Evolutionary conservation across 345 rosid genomes (phyloP).

Genomic region (Trapa incisa): DNA sequence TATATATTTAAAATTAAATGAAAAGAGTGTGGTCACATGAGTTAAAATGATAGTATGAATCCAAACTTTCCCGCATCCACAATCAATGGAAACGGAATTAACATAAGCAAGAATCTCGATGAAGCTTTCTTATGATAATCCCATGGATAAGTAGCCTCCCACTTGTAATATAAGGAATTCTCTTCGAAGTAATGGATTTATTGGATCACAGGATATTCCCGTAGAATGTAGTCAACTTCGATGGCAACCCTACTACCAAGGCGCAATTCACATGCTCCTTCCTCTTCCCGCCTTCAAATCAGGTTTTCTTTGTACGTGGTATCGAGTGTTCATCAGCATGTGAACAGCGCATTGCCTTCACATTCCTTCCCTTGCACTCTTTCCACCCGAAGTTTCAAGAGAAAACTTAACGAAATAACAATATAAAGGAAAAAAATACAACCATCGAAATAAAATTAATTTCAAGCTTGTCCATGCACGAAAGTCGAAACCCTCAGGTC

Average conservation of each 20-base stretch:
- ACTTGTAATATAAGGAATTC: neutral
- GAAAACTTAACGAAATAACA: neutral
- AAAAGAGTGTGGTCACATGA: no score
- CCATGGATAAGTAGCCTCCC: neutral
- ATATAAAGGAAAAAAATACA: no score
- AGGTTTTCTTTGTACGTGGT: neutral
- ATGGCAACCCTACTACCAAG: neutral
- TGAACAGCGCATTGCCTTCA: constrained; percentile 4
- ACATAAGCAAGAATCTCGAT: neutral
- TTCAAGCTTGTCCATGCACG: neutral
- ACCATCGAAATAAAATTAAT: neutral
- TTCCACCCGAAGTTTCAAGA: neutral
- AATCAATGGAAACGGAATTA: no score
- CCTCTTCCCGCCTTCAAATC: neutral
- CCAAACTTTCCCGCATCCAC: no score
- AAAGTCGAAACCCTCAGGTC: neutral
- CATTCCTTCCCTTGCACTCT: neutral
- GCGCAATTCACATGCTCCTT: neutral
- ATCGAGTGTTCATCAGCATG: neutral
- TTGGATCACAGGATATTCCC: neutral
- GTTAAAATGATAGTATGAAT: no score
- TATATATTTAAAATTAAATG: no score
- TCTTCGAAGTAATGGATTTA: neutral
- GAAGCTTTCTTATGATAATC: neutral
- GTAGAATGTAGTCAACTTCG: neutral